Base-by-base conservation (phyloP, 2,329 filamentous ascomycete species). In the Huntiella bhutanensis region DNA sequence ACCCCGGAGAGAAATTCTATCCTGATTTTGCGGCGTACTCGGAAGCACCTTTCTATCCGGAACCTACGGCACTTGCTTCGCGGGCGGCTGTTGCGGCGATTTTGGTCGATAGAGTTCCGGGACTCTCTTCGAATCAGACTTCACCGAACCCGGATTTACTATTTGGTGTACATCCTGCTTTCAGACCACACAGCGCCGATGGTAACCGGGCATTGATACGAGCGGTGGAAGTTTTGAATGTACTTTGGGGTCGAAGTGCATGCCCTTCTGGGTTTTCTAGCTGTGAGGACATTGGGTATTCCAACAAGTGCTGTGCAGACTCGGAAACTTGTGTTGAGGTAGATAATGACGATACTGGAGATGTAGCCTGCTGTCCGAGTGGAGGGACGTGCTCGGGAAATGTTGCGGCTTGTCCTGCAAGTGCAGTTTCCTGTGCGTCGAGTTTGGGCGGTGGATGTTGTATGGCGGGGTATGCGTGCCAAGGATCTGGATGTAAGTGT, bases 381-480 rank as follows among this genome's bases (percentile, higher is more conserved):
- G 81, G 80, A 3, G 62, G 66, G 38, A 69, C 59, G 4, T 88
- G 82, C 58, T 69, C 69, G 3, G 78, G 79, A 7, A 32, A 43
- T 1, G 74, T 87, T 4, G 71, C 69, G 0, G 57, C 57, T n/a
- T 87, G 82, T 52, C 65, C 67, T 2, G 62, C 65, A 3, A 77
- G 71, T 36, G 76, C 80, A 50, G 71, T 72, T 8, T 71, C 73
- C 42, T 88, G 82, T 56, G 66, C 76, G 0, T 66, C 72, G 5
- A 68, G 69, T 33, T 58, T 77, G 0, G 82, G 81, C 3, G 82
- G 81, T 11, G 82, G 82, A 2, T 88, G 82, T 56, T 88, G 82
- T 57, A 75, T 86, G 8, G 66, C 75, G 0, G 80, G 80, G 4
- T 86, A 75, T 55, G 65, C 71, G 1, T 88, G 82, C 54, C 66